Conservation (phyloP, 148 eudicot species). For the Gaultheria prostrata region DNA sequence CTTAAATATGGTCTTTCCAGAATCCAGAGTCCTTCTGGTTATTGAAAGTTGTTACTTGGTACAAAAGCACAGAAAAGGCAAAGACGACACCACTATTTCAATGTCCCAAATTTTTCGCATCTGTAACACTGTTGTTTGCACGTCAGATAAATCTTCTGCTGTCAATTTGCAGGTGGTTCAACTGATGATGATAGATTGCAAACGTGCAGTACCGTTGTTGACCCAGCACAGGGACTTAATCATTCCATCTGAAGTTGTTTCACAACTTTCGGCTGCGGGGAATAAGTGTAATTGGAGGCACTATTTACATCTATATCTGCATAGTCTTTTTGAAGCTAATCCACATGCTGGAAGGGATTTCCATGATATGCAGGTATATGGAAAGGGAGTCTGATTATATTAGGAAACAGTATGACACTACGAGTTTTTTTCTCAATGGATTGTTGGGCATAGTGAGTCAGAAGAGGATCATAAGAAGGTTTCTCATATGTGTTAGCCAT, state of each 20-base stretch:
- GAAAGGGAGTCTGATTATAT: neutral
- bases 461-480: conserved; percentile 3
- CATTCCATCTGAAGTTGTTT: conserved; percentile 81
- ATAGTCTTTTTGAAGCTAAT: conserved; percentile 72
- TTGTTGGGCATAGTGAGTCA: neutral
- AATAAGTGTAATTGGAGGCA: conserved; percentile 65
- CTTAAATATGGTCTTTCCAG: neutral
- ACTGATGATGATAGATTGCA: conserved; percentile 82
- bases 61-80: neutral
- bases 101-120: neutral
- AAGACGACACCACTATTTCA: neutral
- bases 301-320: conserved; percentile 70
- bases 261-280: conserved; percentile 68
- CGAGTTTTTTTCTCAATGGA: neutral
- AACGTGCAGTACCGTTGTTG: conserved; percentile 68
- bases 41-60: neutral
- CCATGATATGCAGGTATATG: conserved; percentile 94
- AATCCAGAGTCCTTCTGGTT: neutral
- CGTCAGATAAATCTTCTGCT: neutral
- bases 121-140: neutral
- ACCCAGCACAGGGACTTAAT: conserved; percentile 69
- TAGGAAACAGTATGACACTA: neutral
- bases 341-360: conserved; percentile 88
- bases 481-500: neutral
- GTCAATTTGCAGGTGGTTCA: conserved; percentile 67